Evolutionary conservation across 495 filamentous ascomycete species (phyloP), one percentile per base, ranked within the genome.

Genomic region (Aspergillus avenaceus): DNA sequence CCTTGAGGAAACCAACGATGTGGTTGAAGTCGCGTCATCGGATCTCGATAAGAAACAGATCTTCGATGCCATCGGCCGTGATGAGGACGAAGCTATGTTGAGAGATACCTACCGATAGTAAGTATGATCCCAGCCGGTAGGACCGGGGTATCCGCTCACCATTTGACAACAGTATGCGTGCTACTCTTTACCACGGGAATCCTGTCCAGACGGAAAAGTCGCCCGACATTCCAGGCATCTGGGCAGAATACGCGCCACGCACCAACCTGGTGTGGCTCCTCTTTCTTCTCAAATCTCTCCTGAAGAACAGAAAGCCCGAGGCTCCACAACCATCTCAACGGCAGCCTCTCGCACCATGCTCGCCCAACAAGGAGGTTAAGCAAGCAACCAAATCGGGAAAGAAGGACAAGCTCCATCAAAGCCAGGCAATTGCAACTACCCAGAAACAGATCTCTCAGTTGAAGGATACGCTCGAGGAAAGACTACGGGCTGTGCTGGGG

Each of bases 221-320:
- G 4, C 60, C 62, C 0, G 51, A 62, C 31, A 60, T 72, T 9
- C 61, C 68, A 1, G 70, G 67, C 0, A 70, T 74, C 22, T 79
- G 76, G 75, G 57, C 62, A 0, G 65, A 72, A 38, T 77, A 74
- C 50, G 63, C 66, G 1, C 76, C 76, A 5, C 59, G 63, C 28
- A 78, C 75, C 1, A 80, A 80, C 40, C 55, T 76, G 2, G 58
- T 78, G 6, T 80, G 76, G 76, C 63, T 80, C n/a, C 60, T 71
- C 3, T 76, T 78, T 47, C 60, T 80, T 3, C 67, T 80, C 22
- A 67, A 67, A 21, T 70, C 62, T n/a, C 61, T 80, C 0, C 45
- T 78, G 46, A 71, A 72, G 51, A 72, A 72, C 32, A 53, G 52
- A 21, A 65, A 71, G 25, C 52, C 60, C 0, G 69, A 71, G 45